phyloP scores from a whole-genome alignment of 164 flowering plant species.

The Chimonanthus salicifolius region DNA sequence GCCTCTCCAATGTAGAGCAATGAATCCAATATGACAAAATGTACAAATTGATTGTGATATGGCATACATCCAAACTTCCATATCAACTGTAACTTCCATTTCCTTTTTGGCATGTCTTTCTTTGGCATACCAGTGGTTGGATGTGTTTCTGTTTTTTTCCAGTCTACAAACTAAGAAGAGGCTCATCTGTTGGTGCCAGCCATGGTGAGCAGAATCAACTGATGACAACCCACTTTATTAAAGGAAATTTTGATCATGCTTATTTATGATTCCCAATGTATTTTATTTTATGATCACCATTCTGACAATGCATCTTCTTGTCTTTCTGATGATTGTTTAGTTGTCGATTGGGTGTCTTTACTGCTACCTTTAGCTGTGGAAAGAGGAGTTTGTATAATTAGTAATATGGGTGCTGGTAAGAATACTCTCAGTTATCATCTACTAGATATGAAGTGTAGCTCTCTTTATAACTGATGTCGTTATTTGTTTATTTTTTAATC shows the following conservation, averaged over 20 bases:
- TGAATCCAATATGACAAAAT: too few species aligned
- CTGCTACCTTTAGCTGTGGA: slow-evolving; percentile 82
- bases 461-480: background rate
- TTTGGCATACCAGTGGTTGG: too few species aligned
- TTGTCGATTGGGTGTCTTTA: slow-evolving; percentile 79
- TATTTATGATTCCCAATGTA: background rate
- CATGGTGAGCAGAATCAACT: background rate
- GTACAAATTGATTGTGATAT: too few species aligned
- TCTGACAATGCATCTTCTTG: background rate
- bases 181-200: background rate
- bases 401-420: slow-evolving; percentile 98
- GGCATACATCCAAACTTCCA: too few species aligned
- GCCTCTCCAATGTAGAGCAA: too few species aligned
- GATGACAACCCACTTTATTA: background rate
- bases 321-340: slow-evolving; percentile 28
- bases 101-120: too few species aligned
- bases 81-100: too few species aligned
- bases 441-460: background rate
- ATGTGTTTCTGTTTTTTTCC: too few species aligned
- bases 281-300: background rate
- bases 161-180: too few species aligned
- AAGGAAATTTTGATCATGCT: too few species aligned
- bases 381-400: slow-evolving; percentile 75
- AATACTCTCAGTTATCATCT: background rate
- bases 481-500: background rate